These are phyloP conservation scores for Ustilaginoidea virens DNA, from an alignment of 2,329 filamentous ascomycete species.

Conservation along the genomic window DNA sequence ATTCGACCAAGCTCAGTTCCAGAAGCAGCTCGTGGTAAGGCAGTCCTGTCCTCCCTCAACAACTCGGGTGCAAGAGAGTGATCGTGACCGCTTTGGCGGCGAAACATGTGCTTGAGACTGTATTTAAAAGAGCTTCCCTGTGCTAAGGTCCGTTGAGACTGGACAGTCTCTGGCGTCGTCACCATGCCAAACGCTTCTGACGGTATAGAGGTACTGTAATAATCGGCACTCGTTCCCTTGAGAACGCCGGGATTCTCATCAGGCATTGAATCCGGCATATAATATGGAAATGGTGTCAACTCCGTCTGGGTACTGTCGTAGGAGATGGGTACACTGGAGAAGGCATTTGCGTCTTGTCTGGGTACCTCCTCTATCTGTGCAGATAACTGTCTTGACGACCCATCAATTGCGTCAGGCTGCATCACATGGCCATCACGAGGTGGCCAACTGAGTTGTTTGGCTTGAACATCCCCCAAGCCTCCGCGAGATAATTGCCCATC, in stretches of 20 bases:
- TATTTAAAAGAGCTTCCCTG: slow-evolving; percentile 19
- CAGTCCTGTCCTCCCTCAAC: slow-evolving; percentile 2
- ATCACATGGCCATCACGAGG: slow-evolving; percentile 6
- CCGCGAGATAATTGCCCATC: slow-evolving; percentile 14
- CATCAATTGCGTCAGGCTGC: neutral
- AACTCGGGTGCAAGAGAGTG: slow-evolving; percentile 12
- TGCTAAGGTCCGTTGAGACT: slow-evolving; percentile 11
- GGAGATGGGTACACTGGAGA: no score
- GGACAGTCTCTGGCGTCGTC: slow-evolving; percentile 9
- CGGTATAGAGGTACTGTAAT: slow-evolving; percentile 25
- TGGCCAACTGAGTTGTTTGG: slow-evolving; percentile 13
- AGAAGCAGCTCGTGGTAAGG: slow-evolving; percentile 1
- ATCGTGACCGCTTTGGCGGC: slow-evolving; percentile 18
- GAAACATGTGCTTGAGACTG: slow-evolving; percentile 21
- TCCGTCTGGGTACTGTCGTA: no score
- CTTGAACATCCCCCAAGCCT: slow-evolving; percentile 6
- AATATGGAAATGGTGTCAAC: slow-evolving; percentile 5
- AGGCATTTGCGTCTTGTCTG: no score
- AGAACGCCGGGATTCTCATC: slow-evolving; percentile 17
- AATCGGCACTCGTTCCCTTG: slow-evolving; percentile 22
- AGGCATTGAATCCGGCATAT: slow-evolving; percentile 13
- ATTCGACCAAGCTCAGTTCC: slow-evolving; percentile 2
- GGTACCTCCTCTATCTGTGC: neutral
- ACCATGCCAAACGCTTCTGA: slow-evolving; percentile 26
- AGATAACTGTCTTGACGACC: neutral